A percentile compares a stretch with the other conserved stretches of the same genome.
These are phyloP conservation scores for Buddleja alternifolia DNA, from an alignment of 257 asterid species.

Conservation along the genomic window DNA sequence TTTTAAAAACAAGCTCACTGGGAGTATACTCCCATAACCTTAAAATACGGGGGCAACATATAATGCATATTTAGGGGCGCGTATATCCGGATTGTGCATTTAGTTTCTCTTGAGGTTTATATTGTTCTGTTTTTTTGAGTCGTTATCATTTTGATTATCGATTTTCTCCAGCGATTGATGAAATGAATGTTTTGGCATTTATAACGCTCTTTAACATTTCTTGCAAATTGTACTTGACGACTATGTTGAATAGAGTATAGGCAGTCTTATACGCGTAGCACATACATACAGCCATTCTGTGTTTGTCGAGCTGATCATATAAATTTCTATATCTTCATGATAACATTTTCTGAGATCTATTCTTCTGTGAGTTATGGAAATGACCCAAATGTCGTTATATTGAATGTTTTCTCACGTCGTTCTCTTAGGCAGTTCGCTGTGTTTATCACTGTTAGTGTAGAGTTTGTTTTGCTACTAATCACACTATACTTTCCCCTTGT, in stretches of 20 bases:
- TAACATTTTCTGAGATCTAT: neutral
- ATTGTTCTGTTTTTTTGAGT: neutral
- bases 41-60: neutral
- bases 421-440: neutral
- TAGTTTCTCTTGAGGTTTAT: constrained; percentile 7
- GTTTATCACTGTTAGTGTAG: neutral
- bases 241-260: too few species aligned
- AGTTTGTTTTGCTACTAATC: neutral
- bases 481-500: neutral
- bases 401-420: neutral
- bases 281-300: neutral
- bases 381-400: neutral
- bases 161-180: neutral
- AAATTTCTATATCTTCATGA: neutral
- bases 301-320: neutral
- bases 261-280: too few species aligned
- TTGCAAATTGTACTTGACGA: too few species aligned
- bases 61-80: neutral
- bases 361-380: neutral
- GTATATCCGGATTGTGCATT: constrained; percentile 1
- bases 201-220: too few species aligned
- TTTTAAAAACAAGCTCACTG: neutral
- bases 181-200: neutral
- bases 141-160: constrained; percentile 4
- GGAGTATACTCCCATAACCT: neutral